Conservation (phyloP, 768 basidiomycete species). For the Leucocoprinus sp. region DNA sequence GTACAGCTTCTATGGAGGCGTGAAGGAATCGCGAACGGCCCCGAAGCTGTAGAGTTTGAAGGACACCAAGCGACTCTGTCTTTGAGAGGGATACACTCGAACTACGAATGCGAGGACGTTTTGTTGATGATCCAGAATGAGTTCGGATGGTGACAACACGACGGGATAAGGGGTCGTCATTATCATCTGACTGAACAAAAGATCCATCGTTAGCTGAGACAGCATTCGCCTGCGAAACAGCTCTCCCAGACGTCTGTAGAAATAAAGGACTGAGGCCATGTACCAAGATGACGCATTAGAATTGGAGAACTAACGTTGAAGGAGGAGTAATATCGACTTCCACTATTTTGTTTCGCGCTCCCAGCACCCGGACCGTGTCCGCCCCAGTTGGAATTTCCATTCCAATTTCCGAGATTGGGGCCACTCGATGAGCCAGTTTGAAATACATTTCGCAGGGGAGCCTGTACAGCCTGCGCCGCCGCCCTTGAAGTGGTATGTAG, state of each 20-base stretch:
- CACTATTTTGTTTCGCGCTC: slow-evolving; percentile 63
- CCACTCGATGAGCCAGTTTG: slow-evolving; percentile 44
- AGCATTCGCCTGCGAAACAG: slow-evolving; percentile 65
- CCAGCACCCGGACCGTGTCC: slow-evolving; percentile 56
- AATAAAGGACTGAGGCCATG: slow-evolving; percentile 2
- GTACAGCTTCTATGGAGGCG: slow-evolving; percentile 34
- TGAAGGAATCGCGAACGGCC: slow-evolving; percentile 44
- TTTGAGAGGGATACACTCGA: slow-evolving; percentile 49
- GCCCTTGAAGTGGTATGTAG: slow-evolving; percentile 71
- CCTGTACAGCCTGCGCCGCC: slow-evolving; percentile 66
- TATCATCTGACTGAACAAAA: slow-evolving; percentile 45
- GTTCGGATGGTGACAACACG: slow-evolving; percentile 11
- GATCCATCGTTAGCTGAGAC: slow-evolving; percentile 42
- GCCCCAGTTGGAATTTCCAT: slow-evolving; percentile 34
- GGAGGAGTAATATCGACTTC: slow-evolving; percentile 61
- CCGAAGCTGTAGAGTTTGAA: slow-evolving; percentile 58
- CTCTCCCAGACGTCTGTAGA: slow-evolving; percentile 54
- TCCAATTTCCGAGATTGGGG: slow-evolving; percentile 19
- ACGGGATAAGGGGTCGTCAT: slow-evolving; percentile 37
- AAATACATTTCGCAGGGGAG: slow-evolving; percentile 70
- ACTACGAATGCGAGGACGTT: slow-evolving; percentile 42
- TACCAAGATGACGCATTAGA: slow-evolving; percentile 1
- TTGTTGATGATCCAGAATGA: slow-evolving; percentile 20
- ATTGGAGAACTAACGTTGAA: slow-evolving; percentile 40
- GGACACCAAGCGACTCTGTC: slow-evolving; percentile 42